Percentiles rank a stretch among this genome's conserved stretches.
phyloP scores from a whole-genome alignment of 1,139 yeast species.

The Entelexis sorbosivorans region DNA sequence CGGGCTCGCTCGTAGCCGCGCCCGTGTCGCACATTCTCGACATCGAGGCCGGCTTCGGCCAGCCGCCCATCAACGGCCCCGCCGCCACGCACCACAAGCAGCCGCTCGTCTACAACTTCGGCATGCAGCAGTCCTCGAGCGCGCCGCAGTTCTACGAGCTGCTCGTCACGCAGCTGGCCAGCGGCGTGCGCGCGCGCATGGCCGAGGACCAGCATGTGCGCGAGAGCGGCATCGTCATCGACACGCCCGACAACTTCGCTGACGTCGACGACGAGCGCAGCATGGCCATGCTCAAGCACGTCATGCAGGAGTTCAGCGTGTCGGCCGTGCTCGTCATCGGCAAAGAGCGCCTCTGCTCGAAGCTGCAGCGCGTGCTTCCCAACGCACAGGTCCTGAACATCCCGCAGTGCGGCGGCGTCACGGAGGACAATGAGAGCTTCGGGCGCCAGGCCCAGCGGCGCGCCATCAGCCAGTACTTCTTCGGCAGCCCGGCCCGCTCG shows the following conservation, averaged over 20 bases:
- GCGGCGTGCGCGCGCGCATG: conserved; percentile 47
- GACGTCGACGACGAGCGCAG: conserved; percentile 9
- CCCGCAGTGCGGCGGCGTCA: conserved; percentile 62
- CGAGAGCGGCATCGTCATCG: conserved; percentile 61
- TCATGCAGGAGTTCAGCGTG: conserved; percentile 48
- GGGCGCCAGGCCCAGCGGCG: conserved; percentile 62
- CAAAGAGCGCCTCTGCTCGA: conserved; percentile 47
- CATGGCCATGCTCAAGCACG: conserved; percentile 31
- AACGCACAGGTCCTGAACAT: conserved; percentile 47
- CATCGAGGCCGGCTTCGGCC: conserved; percentile 77
- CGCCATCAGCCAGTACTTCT: conserved; percentile 75
- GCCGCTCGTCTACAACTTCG: conserved; percentile 73
- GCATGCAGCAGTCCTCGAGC: conserved; percentile 49
- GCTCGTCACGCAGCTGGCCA: conserved; percentile 47
- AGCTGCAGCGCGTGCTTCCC: conserved; percentile 47
- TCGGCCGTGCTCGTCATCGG: conserved; percentile 34
- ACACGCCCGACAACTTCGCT: conserved; percentile 50
- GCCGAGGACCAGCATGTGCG: conserved; percentile 44
- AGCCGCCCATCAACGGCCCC: conserved; percentile 79
- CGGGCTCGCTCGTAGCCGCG: conserved; percentile 79
- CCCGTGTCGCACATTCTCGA: conserved; percentile 74
- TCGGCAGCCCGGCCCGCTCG: conserved; percentile 58
- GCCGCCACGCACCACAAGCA: conserved; percentile 73
- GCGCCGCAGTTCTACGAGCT: conserved; percentile 53
- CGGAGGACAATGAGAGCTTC: conserved; percentile 61